These are phyloP conservation scores for Fraxinus anomala DNA, from an alignment of 257 asterid species.

Conservation along the genomic window DNA sequence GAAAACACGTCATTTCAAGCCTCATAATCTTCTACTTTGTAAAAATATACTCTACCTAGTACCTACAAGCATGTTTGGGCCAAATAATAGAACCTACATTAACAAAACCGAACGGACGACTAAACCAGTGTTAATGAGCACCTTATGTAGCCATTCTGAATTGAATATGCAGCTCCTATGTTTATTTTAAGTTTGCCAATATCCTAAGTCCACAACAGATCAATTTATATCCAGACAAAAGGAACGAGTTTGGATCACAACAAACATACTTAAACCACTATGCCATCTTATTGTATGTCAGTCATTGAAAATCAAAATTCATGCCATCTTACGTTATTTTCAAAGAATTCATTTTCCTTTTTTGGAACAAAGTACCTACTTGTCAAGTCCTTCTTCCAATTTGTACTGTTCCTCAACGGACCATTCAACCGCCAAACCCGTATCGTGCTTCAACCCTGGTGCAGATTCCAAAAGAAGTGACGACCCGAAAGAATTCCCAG, in stretches of 20 bases:
- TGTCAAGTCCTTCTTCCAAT: conserved; percentile 79
- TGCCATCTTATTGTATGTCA: neutral
- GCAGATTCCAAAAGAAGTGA: conserved; percentile 54
- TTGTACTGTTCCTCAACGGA: conserved; percentile 72
- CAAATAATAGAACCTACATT: neutral
- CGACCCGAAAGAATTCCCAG: conserved; percentile 32
- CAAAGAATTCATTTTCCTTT: neutral
- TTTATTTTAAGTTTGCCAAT: conserved; percentile 10
- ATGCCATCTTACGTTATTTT: neutral
- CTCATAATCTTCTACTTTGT: neutral
- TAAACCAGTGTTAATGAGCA: conserved; percentile 10
- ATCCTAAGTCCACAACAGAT: neutral
- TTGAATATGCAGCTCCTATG: conserved; percentile 7
- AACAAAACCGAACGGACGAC: conserved; percentile 2
- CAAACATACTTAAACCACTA: neutral
- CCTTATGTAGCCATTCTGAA: conserved; percentile 4
- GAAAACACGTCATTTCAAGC: conserved; percentile 8
- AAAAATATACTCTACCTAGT: neutral
- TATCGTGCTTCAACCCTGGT: conserved; percentile 76
- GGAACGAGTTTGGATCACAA: neutral
- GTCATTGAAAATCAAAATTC: neutral
- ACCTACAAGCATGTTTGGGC: neutral
- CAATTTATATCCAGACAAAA: neutral
- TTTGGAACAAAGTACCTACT: conserved; percentile 66
- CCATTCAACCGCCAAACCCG: conserved; percentile 82